Evolutionary conservation across 805 yeast species (phyloP), one percentile per base, ranked within the genome.

Genomic region (Kazachstania bromeliacearum): DNA sequence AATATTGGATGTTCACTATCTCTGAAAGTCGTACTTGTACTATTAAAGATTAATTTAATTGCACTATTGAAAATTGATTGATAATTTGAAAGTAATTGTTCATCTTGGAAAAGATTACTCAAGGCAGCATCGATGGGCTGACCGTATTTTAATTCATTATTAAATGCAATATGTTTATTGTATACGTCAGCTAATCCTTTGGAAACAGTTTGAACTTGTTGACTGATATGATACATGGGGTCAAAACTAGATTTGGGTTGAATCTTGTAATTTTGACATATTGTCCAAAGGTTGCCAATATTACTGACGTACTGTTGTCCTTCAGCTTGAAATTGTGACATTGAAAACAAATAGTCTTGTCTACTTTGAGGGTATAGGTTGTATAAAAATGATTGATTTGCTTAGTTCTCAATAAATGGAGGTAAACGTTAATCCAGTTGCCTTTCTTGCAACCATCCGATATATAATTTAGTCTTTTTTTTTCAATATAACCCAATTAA

Each of bases 1-100:
- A 45, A 46, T 28, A 41, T 38, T 6, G 49, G 36, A 12, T 37
- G 37, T 6, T 38, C 33, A 5, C 35, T 37, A 20, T 43, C 39
- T 34, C 48, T 44, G 21, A 46, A 46, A 18, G 40, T 34, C 9
- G 45, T 27, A 8, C 42, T 39, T 17, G 41, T 39, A 8, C 33
- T 12, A 14, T 43, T 34, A 24, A 47, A 44, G 3, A 50, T 37
- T 17, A 45, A 36, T 24, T 36, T 42, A 7, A 39, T 27, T 3
- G 44, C 37, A 22, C 41, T 42, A 19, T 31, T 34, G 21, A 48
- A 33, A 23, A 46, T 19, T 16, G 26, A n/a, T 20, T 26, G 21
- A 14, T 26, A 31, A 12, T 31, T 26, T 8, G 14, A 3, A 18
- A 31, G n/a, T 12, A 31, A 23, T 14, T 16, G 17, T 15, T 33